phyloP scores from a whole-genome alignment of 371 early-diverging fungal species.

The Quaeritorhiza haematococci region DNA sequence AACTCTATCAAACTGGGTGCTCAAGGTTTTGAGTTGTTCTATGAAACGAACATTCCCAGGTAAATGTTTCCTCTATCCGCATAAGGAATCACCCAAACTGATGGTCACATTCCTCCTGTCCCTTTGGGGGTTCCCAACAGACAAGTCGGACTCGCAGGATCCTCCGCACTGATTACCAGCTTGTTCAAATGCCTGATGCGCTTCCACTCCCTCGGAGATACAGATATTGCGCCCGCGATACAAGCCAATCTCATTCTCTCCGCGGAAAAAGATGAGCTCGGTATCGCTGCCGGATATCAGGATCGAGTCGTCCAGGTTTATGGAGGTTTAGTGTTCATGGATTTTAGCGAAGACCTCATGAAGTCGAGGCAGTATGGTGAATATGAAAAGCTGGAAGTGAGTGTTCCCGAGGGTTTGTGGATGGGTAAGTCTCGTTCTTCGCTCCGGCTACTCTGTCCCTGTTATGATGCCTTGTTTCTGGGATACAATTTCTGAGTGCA shows the following conservation, averaged over 20 bases:
- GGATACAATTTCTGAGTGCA: background rate
- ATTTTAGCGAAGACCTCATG: conserved; percentile 53
- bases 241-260: conserved; percentile 57
- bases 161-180: conserved; percentile 61
- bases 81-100: too few relatives aligned
- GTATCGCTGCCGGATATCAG: conserved; percentile 63
- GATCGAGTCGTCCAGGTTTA: conserved; percentile 64
- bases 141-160: conserved; percentile 71
- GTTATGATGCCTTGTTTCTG: background rate
- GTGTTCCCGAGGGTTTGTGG: conserved; percentile 39
- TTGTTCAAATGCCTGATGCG: conserved; percentile 48
- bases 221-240: conserved; percentile 42
- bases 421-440: conserved; percentile 17
- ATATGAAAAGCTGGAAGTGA: conserved; percentile 40
- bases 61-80: background rate
- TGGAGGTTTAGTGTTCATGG: conserved; percentile 67
- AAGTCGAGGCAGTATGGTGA: conserved; percentile 53
- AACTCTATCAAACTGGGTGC: conserved; percentile 34
- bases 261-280: conserved; percentile 58
- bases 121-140: conserved; percentile 10
- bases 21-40: conserved; percentile 49
- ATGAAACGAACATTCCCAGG: conserved; percentile 64
- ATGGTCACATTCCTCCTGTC: too few relatives aligned
- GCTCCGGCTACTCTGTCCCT: background rate
- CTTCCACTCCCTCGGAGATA: conserved; percentile 38